phyloP scores from a whole-genome alignment of 805 yeast species.

The Yarrowia sp. region DNA sequence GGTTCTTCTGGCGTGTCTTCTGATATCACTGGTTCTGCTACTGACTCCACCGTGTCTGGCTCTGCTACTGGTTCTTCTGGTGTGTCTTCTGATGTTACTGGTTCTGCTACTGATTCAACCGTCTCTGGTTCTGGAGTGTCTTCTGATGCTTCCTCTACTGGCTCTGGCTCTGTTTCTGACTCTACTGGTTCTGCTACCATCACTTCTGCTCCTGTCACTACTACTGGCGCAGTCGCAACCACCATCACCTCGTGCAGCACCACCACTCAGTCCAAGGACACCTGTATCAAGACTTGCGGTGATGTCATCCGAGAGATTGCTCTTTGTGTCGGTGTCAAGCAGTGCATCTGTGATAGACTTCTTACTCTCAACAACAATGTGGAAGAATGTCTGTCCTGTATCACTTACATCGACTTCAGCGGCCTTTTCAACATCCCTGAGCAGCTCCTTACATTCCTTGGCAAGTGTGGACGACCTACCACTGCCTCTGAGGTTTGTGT shows the following conservation, averaged over 20 bases:
- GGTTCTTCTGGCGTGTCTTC: no score
- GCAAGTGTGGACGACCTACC: not conserved
- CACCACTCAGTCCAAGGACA: not conserved
- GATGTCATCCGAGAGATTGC: not conserved
- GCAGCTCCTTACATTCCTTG: not conserved
- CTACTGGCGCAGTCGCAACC: no score
- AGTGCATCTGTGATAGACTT: not conserved
- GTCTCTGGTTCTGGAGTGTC: no score
- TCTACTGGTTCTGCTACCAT: no score
- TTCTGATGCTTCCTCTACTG: no score
- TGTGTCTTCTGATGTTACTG: no score
- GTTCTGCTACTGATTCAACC: no score
- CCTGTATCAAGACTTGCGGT: not conserved
- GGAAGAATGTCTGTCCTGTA: not conserved
- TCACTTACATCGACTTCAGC: not conserved
- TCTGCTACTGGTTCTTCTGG: no score
- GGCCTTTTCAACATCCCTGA: not conserved
- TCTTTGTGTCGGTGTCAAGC: not conserved
- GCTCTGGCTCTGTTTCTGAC: no score
- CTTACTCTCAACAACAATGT: not conserved
- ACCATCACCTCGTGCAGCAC: not conserved
- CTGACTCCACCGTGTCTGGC: no score
- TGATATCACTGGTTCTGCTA: no score
- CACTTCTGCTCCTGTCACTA: no score
- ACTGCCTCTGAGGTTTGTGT: constrained; percentile 2